Evolutionary conservation across 1,139 yeast genomes (phyloP).

Genomic region (Candida mesenterica): DNA sequence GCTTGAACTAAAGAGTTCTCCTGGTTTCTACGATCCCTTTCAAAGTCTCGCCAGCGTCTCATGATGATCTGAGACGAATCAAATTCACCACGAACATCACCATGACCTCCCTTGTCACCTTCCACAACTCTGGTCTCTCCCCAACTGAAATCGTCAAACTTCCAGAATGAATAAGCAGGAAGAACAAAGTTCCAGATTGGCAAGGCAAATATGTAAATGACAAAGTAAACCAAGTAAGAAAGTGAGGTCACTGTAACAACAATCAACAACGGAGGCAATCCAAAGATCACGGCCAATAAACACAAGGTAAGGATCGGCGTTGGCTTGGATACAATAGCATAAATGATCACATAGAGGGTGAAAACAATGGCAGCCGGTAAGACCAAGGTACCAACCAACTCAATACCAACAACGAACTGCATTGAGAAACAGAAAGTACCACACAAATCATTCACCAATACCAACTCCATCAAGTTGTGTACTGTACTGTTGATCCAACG

Average conservation of each 20-base stretch:
- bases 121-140: constrained; percentile 91
- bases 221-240: constrained; percentile 79
- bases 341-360: constrained; percentile 76
- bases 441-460: constrained; percentile 84
- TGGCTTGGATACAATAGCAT: constrained; percentile 75
- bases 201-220: constrained; percentile 74
- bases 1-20: constrained; percentile 20
- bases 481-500: constrained; percentile 99
- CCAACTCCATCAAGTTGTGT: constrained; percentile 90
- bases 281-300: constrained; percentile 78
- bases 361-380: constrained; percentile 90
- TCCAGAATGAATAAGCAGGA: constrained; percentile 91
- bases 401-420: constrained; percentile 91
- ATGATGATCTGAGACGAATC: constrained; percentile 84
- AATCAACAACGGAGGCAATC: constrained; percentile 84
- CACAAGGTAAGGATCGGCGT: constrained; percentile 81
- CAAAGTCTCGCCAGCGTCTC: constrained; percentile 95
- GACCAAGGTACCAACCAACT: constrained; percentile 85
- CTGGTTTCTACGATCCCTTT: constrained; percentile 54
- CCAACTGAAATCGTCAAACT: constrained; percentile 97
- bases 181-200: constrained; percentile 95
- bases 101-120: constrained; percentile 69
- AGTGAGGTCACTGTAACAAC: constrained; percentile 83
- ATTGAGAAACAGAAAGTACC: constrained; percentile 97
- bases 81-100: constrained; percentile 70